phyloP scores from a whole-genome alignment of 495 filamentous ascomycete species.

The Daldinia decipiens region DNA sequence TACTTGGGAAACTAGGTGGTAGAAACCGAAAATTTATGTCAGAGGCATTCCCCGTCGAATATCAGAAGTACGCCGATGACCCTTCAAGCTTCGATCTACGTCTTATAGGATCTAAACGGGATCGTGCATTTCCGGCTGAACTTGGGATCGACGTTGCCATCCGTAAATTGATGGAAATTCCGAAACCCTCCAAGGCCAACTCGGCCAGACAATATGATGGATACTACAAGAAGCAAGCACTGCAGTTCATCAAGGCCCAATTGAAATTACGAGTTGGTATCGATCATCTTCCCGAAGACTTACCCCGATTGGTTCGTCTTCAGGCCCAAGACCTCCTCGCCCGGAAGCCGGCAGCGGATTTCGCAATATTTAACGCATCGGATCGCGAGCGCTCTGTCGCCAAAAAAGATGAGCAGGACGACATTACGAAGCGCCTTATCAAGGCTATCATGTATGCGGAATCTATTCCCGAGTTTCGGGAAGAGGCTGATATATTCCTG shows the following conservation, averaged over 20 bases:
- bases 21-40: conserved; percentile 95
- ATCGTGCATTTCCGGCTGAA: conserved; percentile 84
- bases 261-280: conserved; percentile 89
- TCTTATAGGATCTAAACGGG: conserved; percentile 85
- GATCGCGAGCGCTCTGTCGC: conserved; percentile 83
- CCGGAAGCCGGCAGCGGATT: conserved; percentile 69
- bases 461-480: conserved; percentile 80
- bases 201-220: conserved; percentile 75
- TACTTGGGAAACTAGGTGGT: conserved; percentile 95
- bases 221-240: conserved; percentile 93
- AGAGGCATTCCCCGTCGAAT: conserved; percentile 81
- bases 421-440: conserved; percentile 81
- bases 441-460: conserved; percentile 88
- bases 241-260: conserved; percentile 84
- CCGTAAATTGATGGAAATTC: conserved; percentile 80
- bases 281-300: conserved; percentile 89
- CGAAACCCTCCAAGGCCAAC: conserved; percentile 63
- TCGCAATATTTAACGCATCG: conserved; percentile 72
- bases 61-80: conserved; percentile 87
- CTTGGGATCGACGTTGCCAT: conserved; percentile 90
- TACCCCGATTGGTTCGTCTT: conserved; percentile 82
- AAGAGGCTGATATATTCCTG: conserved; percentile 76
- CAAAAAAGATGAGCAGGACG: conserved; percentile 86
- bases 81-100: conserved; percentile 84
- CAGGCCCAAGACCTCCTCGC: conserved; percentile 86